A percentile compares a stretch with the other conserved stretches of the same genome.
phyloP scores from a whole-genome alignment of 108 stramenopile genomes.

The Skeletonema potamos region DNA sequence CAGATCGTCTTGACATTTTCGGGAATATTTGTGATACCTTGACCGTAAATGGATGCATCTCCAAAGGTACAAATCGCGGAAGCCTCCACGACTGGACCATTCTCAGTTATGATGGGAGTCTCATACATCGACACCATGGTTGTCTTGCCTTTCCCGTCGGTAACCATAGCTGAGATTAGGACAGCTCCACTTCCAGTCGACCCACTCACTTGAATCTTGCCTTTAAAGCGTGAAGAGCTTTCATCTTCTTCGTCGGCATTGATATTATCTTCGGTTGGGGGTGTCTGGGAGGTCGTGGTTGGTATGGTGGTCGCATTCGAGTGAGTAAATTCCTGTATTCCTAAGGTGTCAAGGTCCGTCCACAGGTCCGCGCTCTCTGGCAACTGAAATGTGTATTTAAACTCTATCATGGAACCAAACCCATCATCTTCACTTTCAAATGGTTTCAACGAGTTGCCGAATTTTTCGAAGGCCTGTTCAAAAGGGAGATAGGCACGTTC shows the following conservation, averaged over 20 bases:
- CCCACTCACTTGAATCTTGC: not conserved
- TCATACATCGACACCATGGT: slow-evolving; percentile 20
- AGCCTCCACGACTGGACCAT: slow-evolving; percentile 20
- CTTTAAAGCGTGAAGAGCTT: not conserved
- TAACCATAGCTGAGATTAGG: slow-evolving; percentile 19
- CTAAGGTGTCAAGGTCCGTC: not conserved
- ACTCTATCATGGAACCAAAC: slow-evolving; percentile 21
- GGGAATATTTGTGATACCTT: not conserved
- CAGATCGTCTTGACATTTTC: not conserved
- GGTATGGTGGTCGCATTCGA: not conserved
- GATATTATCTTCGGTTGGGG: no score
- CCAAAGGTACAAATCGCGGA: slow-evolving; percentile 19
- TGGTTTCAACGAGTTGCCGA: not conserved
- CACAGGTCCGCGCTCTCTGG: slow-evolving; percentile 10
- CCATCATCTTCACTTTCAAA: not conserved
- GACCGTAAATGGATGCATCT: slow-evolving; percentile 21
- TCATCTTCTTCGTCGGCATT: not conserved
- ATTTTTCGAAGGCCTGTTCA: not conserved
- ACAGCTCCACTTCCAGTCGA: slow-evolving; percentile 1
- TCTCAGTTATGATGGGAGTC: slow-evolving; percentile 5
- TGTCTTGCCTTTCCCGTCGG: slow-evolving; percentile 30
- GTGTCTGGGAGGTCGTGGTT: no score
- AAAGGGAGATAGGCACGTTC: slow-evolving; percentile 31
- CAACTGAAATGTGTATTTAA: slow-evolving; percentile 21
- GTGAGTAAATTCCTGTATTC: not conserved